A percentile compares a stretch with the other conserved stretches of the same genome.
These are phyloP conservation scores for Alternaria sp. DNA, from an alignment of 2,329 filamentous ascomycete species.

Conservation along the genomic window DNA sequence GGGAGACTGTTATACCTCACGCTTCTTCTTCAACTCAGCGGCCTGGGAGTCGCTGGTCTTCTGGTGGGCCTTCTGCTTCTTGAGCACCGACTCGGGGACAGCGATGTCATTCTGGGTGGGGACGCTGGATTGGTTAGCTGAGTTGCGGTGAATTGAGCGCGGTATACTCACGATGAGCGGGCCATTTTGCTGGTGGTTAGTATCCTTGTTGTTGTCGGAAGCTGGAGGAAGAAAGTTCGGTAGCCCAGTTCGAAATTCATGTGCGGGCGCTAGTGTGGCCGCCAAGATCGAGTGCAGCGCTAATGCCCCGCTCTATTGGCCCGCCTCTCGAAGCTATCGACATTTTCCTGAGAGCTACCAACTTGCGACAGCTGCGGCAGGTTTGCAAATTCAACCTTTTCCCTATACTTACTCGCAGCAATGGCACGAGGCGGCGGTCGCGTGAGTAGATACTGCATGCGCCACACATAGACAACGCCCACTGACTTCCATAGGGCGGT, in stretches of 20 bases:
- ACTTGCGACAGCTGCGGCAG: conserved; percentile 27
- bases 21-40: conserved; percentile 83
- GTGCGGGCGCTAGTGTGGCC: conserved; percentile 31
- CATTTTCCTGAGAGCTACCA: conserved; percentile 35
- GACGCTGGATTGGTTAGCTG: conserved; percentile 62
- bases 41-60: conserved; percentile 91
- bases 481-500: conserved; percentile 34
- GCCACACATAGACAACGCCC: neutral
- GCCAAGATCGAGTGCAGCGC: conserved; percentile 28
- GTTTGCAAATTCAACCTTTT: conserved; percentile 8
- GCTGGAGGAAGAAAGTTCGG: conserved; percentile 28
- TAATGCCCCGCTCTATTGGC: conserved; percentile 15
- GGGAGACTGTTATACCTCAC: conserved; percentile 75
- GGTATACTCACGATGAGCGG: conserved; percentile 41
- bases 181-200: conserved; percentile 49
- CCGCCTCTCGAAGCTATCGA: conserved; percentile 24
- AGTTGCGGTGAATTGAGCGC: neutral
- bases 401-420: conserved; percentile 17
- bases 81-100: conserved; percentile 98
- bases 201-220: conserved; percentile 38
- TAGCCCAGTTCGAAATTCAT: conserved; percentile 28
- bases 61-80: conserved; percentile 99
- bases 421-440: conserved; percentile 39
- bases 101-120: conserved; percentile 95
- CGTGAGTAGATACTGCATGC: conserved; percentile 24